A percentile compares a stretch with the other conserved stretches of the same genome.
phyloP scores from a whole-genome alignment of 208 protist species.

The Novymonas esmeraldas region DNA sequence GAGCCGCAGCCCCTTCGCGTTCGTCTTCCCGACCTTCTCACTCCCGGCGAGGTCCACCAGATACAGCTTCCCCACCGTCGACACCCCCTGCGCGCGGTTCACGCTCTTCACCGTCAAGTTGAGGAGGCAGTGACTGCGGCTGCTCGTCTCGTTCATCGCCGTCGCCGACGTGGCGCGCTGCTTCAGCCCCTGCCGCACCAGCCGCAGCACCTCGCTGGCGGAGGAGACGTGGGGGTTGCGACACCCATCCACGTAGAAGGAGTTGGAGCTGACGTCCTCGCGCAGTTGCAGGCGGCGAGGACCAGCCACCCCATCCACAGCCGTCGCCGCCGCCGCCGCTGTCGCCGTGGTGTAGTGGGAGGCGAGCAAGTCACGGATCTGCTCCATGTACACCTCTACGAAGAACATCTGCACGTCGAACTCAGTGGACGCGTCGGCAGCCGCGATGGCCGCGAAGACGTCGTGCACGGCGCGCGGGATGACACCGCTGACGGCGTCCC shows the following conservation, averaged over 20 bases:
- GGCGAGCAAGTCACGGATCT: conserved; percentile 94
- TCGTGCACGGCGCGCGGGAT: conserved; percentile 93
- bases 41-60: conserved; percentile 92
- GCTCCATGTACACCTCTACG: conserved; percentile 98
- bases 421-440: conserved; percentile 66
- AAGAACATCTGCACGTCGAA: conserved; percentile 96
- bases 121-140: conserved; percentile 87
- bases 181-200: conserved; percentile 74
- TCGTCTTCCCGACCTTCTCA: conserved; percentile 89
- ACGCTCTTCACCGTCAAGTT: conserved; percentile 81
- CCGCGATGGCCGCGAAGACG: conserved; percentile 88
- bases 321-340: neutral
- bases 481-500: conserved; percentile 68
- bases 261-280: conserved; percentile 62
- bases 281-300: conserved; percentile 53
- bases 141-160: conserved; percentile 85
- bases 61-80: conserved; percentile 87
- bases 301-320: neutral
- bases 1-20: conserved; percentile 76
- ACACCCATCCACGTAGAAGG: conserved; percentile 91
- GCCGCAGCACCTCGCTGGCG: conserved; percentile 83
- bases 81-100: conserved; percentile 49
- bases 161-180: conserved; percentile 88
- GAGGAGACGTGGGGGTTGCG: conserved; percentile 84
- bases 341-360: conserved; percentile 11